phyloP scores from a whole-genome alignment of 306 rosid species.

The Dryas octopetala region DNA sequence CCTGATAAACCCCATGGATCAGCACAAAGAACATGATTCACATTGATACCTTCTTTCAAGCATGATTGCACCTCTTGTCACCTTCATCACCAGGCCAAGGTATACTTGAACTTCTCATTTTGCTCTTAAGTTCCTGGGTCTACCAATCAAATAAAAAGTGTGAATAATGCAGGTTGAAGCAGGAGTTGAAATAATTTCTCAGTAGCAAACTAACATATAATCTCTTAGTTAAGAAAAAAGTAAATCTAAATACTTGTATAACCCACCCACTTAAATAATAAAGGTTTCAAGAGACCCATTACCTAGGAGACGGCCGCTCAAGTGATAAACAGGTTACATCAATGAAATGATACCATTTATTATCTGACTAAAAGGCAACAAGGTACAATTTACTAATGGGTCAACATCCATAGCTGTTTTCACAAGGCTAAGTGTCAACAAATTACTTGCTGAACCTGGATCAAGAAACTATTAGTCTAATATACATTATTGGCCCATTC shows the following conservation, averaged over 20 bases:
- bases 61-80: slow-evolving; percentile 32
- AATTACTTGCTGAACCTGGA: neutral
- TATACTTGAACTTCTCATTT: slow-evolving; percentile 30
- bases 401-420: neutral
- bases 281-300: neutral
- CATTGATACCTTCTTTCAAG: slow-evolving; percentile 39
- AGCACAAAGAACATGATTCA: neutral
- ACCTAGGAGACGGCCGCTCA: neutral
- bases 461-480: neutral
- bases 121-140: slow-evolving; percentile 27
- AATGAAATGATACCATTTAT: neutral
- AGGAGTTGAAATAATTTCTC: neutral
- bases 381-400: neutral
- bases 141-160: neutral
- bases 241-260: neutral
- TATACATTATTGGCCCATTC: too few species aligned
- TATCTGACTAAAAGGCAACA: neutral
- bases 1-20: neutral
- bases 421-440: neutral
- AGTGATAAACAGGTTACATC: neutral
- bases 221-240: neutral
- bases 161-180: neutral
- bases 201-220: neutral
- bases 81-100: slow-evolving; percentile 40
- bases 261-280: neutral